A percentile compares a stretch with the other conserved stretches of the same genome.
Conservation (phyloP, 768 basidiomycete genomes). For the Leccinum rimulosum region DNA sequence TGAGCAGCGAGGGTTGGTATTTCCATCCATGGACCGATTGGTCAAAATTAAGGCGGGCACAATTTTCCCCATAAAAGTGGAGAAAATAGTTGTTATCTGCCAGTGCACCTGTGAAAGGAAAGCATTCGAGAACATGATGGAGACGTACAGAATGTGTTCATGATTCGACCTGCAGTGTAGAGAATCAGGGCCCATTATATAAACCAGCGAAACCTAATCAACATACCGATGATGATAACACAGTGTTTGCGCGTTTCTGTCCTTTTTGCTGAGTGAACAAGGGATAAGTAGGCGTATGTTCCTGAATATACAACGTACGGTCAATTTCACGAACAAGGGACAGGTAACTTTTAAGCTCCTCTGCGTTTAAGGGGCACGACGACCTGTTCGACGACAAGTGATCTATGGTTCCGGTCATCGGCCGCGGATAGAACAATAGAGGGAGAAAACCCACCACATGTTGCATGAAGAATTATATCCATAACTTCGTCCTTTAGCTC, state of each 20-base stretch:
- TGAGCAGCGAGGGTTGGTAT: conserved; percentile 33
- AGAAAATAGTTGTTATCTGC: conserved; percentile 36
- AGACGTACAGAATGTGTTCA: conserved; percentile 29
- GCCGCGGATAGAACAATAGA: background rate
- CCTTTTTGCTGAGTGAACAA: conserved; percentile 9
- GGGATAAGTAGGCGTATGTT: background rate
- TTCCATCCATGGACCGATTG: conserved; percentile 31
- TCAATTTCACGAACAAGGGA: conserved; percentile 25
- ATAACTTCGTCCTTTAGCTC: conserved; percentile 25
- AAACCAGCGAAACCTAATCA: background rate
- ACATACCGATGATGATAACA: conserved; percentile 21
- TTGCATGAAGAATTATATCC: conserved; percentile 25
- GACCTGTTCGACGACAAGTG: conserved; percentile 29
- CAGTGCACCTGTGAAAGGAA: conserved; percentile 1
- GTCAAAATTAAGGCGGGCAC: conserved; percentile 38
- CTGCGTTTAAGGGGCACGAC: conserved; percentile 15
- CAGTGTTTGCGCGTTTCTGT: conserved; percentile 11
- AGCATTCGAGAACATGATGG: conserved; percentile 9
- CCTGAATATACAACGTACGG: conserved; percentile 11
- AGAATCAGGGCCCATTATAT: conserved; percentile 4
- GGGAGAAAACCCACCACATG: conserved; percentile 17
- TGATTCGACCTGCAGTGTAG: conserved; percentile 25
- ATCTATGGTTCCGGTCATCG: conserved; percentile 8
- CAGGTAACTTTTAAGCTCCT: conserved; percentile 20
- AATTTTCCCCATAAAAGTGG: conserved; percentile 43